Conservation (phyloP, 2,329 filamentous ascomycete species). For the Zarea fungicola region DNA sequence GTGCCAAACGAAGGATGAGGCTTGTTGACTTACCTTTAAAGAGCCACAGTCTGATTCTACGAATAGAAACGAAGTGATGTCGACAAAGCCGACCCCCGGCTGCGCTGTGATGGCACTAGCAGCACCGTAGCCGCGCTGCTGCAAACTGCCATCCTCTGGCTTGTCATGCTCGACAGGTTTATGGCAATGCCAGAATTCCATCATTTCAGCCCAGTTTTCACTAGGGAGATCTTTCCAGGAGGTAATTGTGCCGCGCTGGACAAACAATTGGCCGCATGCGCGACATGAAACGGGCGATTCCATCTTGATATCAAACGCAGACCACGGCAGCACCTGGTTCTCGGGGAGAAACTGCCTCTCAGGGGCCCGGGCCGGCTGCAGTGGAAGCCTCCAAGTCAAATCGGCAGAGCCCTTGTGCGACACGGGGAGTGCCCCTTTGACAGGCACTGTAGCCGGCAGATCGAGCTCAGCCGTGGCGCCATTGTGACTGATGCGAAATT, state of each 20-base stretch:
- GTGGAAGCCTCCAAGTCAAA: conserved; percentile 52
- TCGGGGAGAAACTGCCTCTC: conserved; percentile 26
- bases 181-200: conserved; percentile 99
- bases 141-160: conserved; percentile 37
- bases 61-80: conserved; percentile 72
- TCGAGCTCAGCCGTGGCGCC: conserved; percentile 28
- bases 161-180: conserved; percentile 65
- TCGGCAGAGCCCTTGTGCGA: conserved; percentile 26
- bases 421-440: conserved; percentile 33
- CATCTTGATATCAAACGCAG: conserved; percentile 41
- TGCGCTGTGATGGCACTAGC: conserved; percentile 66
- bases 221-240: conserved; percentile 91
- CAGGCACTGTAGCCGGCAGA: conserved; percentile 39
- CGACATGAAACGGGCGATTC: conserved; percentile 40
- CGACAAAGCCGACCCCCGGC: conserved; percentile 68
- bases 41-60: conserved; percentile 57
- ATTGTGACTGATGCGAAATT: conserved; percentile 44
- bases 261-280: conserved; percentile 32
- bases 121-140: conserved; percentile 76
- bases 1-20: conserved; percentile 1
- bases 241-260: conserved; percentile 34
- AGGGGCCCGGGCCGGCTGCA: conserved; percentile 23
- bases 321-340: conserved; percentile 49
- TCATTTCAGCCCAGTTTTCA: conserved; percentile 99
- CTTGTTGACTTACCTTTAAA: conserved; percentile 30